phyloP scores from a whole-genome alignment of 345 rosid species.

The Eucalyptus erythrocorys region DNA sequence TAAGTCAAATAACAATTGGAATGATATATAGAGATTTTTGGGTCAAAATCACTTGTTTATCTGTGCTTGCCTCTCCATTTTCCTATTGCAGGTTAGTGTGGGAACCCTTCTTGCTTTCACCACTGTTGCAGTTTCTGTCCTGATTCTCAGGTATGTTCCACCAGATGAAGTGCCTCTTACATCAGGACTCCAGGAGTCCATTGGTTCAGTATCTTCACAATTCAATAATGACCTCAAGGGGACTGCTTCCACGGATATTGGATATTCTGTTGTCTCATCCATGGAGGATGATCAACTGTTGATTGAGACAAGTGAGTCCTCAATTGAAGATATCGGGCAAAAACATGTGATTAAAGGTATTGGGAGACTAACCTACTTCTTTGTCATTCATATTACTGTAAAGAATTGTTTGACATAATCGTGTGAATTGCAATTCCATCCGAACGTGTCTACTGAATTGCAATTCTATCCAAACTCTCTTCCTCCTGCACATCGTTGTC shows the following conservation, averaged over 20 bases:
- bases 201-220: slow-evolving; percentile 22
- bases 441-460: background rate
- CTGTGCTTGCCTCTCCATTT: background rate
- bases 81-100: slow-evolving; percentile 73
- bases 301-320: slow-evolving; percentile 11
- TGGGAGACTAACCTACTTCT: background rate
- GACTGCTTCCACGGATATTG: slow-evolving; percentile 2
- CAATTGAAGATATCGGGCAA: slow-evolving; percentile 20
- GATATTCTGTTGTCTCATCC: slow-evolving; percentile 12
- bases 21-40: background rate
- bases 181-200: slow-evolving; percentile 60
- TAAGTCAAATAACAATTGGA: slow-evolving; percentile 7
- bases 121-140: slow-evolving; percentile 77
- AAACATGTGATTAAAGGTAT: slow-evolving; percentile 32
- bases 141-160: slow-evolving; percentile 89
- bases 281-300: slow-evolving; percentile 28
- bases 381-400: background rate
- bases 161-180: slow-evolving; percentile 89
- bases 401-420: background rate
- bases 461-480: background rate
- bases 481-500: background rate
- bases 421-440: background rate
- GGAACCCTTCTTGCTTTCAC: slow-evolving; percentile 98
- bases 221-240: slow-evolving; percentile 15
- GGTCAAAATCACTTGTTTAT: background rate